These are phyloP conservation scores for Thoreauomyces humboldtii DNA, from an alignment of 192 early-diverging fungal species.

Conservation along the genomic window DNA sequence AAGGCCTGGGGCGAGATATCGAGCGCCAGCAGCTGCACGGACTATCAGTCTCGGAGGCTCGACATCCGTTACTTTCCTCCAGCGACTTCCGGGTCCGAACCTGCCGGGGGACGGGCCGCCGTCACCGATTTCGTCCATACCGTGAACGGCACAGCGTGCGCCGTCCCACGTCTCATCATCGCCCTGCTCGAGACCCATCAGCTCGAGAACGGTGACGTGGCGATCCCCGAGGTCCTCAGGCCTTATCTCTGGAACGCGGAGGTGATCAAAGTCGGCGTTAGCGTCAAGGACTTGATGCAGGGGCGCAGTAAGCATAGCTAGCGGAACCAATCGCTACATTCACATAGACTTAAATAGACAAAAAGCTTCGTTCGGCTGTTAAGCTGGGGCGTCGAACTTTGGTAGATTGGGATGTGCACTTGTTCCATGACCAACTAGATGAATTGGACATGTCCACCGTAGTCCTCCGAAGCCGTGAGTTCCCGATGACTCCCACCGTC, in stretches of 20 bases:
- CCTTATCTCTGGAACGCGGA: slow-evolving; percentile 49
- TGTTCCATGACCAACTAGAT: no score
- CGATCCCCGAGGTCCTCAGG: slow-evolving; percentile 66
- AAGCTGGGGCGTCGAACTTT: no score
- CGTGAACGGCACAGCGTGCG: slow-evolving; percentile 89
- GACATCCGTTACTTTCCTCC: slow-evolving; percentile 64
- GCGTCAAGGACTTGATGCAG: neutral
- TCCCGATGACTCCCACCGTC: no score
- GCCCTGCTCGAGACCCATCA: slow-evolving; percentile 86
- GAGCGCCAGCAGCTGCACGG: slow-evolving; percentile 89
- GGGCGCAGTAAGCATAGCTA: no score
- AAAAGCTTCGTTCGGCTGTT: no score
- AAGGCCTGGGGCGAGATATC: slow-evolving; percentile 83
- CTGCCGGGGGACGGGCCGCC: slow-evolving; percentile 23
- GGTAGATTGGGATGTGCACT: no score
- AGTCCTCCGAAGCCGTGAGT: no score
- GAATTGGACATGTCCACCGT: no score
- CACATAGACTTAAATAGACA: no score
- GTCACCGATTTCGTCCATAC: slow-evolving; percentile 79
- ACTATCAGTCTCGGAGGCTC: slow-evolving; percentile 85
- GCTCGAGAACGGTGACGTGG: slow-evolving; percentile 63
- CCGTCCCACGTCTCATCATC: slow-evolving; percentile 84
- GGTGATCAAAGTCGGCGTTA: slow-evolving; percentile 7
- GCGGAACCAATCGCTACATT: no score
- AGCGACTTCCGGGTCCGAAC: slow-evolving; percentile 15